phyloP scores from a whole-genome alignment of 352 stramenopile species.

The Thraustochytrium striatum region DNA sequence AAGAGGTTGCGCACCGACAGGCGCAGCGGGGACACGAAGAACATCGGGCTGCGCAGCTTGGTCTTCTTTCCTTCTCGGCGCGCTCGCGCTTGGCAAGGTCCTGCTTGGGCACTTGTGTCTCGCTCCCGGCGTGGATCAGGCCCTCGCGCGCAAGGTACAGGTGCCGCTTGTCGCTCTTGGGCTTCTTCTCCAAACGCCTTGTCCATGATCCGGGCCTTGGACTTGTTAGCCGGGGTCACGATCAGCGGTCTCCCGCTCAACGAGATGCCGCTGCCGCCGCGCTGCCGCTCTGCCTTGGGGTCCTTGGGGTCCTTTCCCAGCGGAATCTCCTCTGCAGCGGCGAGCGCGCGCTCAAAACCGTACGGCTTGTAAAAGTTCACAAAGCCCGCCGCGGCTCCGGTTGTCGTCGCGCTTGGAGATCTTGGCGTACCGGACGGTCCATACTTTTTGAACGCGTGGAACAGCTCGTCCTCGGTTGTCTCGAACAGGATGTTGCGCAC shows the following conservation, averaged over 20 bases:
- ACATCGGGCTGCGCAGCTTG: constrained; percentile 80
- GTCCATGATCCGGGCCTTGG: not conserved
- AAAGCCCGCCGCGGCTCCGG: constrained; percentile 66
- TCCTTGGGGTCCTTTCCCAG: not conserved
- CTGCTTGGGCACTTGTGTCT: constrained; percentile 64
- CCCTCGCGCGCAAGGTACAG: constrained; percentile 79
- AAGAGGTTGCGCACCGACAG: constrained; percentile 76
- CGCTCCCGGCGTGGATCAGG: constrained; percentile 64
- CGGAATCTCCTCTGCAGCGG: not conserved
- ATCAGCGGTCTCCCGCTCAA: constrained; percentile 42
- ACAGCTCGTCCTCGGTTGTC: constrained; percentile 65
- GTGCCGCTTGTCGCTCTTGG: constrained; percentile 71
- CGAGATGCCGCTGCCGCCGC: constrained; percentile 13
- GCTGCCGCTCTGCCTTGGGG: not conserved
- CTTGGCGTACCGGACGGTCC: constrained; percentile 66
- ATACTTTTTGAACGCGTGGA: constrained; percentile 65
- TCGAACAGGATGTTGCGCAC: constrained; percentile 76
- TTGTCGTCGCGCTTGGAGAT: constrained; percentile 67
- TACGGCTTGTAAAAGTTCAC: constrained; percentile 61
- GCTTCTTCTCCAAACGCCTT: constrained; percentile 5
- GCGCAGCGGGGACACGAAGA: constrained; percentile 75
- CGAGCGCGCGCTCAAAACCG: not conserved
- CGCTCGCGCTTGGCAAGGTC: constrained; percentile 76
- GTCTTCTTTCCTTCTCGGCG: constrained; percentile 78
- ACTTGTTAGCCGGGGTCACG: constrained; percentile 43